Evolutionary conservation across 495 filamentous ascomycete genomes (phyloP), one percentile per base, ranked within the genome.

Genomic region (Annulohypoxylon maeteangense): DNA sequence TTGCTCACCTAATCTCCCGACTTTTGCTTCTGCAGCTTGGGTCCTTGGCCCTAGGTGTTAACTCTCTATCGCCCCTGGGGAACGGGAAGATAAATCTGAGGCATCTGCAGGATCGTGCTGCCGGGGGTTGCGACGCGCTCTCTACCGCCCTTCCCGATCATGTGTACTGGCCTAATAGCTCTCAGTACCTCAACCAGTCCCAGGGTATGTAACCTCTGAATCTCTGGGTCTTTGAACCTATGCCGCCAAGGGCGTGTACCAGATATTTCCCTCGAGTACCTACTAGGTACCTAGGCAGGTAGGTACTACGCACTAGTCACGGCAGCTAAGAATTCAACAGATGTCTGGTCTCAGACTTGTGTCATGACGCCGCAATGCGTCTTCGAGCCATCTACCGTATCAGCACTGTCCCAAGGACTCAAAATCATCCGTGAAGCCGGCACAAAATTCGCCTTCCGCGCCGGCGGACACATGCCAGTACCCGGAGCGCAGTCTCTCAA

Each of bases 401-500:
- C 31, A 2, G 63, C 51, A 4, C 36, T 66, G 12, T 50, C 50
- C 2, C 51, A 66, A n/a, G 63, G 63, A 7, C 36, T 66, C 4
- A 45, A 48, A 42, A 12, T 66, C 22, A 66, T 66, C 32, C 53
- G 38, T 12, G 53, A 32, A 22, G 45, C 60, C 44, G n/a, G 25
- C 29, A 36, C 60, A 16, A 44, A 56, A 12, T 68, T 68, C 14
- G 66, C 66, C 3, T 54, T 68, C 42, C 66, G 66, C 12, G 4
- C 22, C 14, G 66, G 66, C 4, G 66, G 66, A 20, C 66, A 68
- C 45, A 68, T 68, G 66, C 66, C 66, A 8, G 58, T 62, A 12
- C 66, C 57, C 6, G 66, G 66, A 20, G 66, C 66, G 12, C 42
- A 51, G 16, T 56, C 50, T 38, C 53, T 68, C 4, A 38, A 68